These are phyloP conservation scores for Boletus semigastroideus DNA, from an alignment of 1,284 basidiomycete genomes.

Conservation along the genomic window DNA sequence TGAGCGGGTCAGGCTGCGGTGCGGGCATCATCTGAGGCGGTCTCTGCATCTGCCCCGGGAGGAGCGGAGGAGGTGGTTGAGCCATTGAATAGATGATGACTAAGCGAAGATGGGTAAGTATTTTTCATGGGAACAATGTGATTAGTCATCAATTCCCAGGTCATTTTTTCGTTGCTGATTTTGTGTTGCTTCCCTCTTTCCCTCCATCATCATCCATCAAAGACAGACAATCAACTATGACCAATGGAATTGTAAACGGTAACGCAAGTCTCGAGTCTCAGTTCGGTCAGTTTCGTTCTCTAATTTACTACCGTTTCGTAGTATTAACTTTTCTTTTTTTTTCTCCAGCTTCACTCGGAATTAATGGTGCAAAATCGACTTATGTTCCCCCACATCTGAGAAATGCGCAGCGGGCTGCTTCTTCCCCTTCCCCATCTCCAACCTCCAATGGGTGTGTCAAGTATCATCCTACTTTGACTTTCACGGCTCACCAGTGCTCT, in stretches of 20 bases:
- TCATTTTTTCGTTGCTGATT: conserved; percentile 26
- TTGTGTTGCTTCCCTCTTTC: conserved; percentile 8
- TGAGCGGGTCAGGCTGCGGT: conserved; percentile 60
- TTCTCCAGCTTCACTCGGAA: conserved; percentile 59
- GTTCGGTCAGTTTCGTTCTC: conserved; percentile 59
- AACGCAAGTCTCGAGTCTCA: conserved; percentile 76
- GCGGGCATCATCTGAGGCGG: conserved; percentile 38
- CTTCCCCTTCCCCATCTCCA: conserved; percentile 44
- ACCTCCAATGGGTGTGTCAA: conserved; percentile 49
- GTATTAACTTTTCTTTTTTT: conserved; percentile 21
- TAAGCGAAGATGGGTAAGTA: background rate
- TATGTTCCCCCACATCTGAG: conserved; percentile 94
- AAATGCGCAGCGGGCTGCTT: conserved; percentile 76
- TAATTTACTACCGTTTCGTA: conserved; percentile 11
- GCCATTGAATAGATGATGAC: conserved; percentile 27
- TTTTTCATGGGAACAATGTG: conserved; percentile 9
- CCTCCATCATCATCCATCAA: conserved; percentile 24
- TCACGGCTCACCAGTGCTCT: conserved; percentile 20
- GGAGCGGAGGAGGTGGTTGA: conserved; percentile 20
- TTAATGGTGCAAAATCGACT: conserved; percentile 73
- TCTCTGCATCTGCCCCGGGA: conserved; percentile 29
- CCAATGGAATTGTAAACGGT: conserved; percentile 84
- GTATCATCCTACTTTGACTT: conserved; percentile 7
- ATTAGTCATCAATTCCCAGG: conserved; percentile 30
- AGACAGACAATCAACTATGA: conserved; percentile 59